These are phyloP conservation scores for Omphalotus guepiniiformis DNA, from an alignment of 768 basidiomycete genomes.

Conservation along the genomic window DNA sequence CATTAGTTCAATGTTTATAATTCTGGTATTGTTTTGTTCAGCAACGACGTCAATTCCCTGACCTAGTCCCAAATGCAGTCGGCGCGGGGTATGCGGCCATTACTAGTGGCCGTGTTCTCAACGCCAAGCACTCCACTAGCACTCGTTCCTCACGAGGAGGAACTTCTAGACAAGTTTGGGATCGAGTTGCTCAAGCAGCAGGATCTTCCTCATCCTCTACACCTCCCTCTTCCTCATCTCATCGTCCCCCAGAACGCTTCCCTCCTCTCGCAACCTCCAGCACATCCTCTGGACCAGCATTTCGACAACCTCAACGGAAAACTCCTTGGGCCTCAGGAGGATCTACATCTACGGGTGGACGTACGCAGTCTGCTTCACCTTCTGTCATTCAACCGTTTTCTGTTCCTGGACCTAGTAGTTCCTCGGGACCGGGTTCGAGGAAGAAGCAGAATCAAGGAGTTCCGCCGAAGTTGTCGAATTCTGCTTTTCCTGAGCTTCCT, in stretches of 20 bases:
- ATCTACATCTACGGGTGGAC: slow-evolving; percentile 18
- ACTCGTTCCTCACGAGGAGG: slow-evolving; percentile 48
- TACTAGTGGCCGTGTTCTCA: slow-evolving; percentile 76
- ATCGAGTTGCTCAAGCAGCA: slow-evolving; percentile 84
- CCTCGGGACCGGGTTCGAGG: slow-evolving; percentile 10
- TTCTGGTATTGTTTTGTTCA: slow-evolving; percentile 21
- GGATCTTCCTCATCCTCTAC: slow-evolving; percentile 22
- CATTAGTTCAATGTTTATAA: not conserved
- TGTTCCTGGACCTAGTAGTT: slow-evolving; percentile 15
- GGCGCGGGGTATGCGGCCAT: slow-evolving; percentile 59
- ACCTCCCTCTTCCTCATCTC: too few relatives aligned
- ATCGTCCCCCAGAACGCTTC: slow-evolving; percentile 16
- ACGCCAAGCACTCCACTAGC: slow-evolving; percentile 73
- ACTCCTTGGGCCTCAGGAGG: slow-evolving; percentile 59
- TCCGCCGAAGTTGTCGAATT: slow-evolving; percentile 45
- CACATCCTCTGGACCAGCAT: slow-evolving; percentile 17
- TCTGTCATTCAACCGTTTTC: slow-evolving; percentile 15
- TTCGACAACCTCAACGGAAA: slow-evolving; percentile 44
- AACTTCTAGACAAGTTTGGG: slow-evolving; percentile 71
- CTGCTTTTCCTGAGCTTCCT: slow-evolving; percentile 72
- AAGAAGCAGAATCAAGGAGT: slow-evolving; percentile 16
- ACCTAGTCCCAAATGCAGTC: slow-evolving; percentile 53
- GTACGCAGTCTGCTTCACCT: slow-evolving; percentile 13
- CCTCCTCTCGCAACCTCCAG: slow-evolving; percentile 10
- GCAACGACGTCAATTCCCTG: slow-evolving; percentile 86